Percentiles rank a stretch among this genome's conserved stretches.
Evolutionary conservation across 306 rosid species (phyloP).

Genomic region (Clitoria ternatea): DNA sequence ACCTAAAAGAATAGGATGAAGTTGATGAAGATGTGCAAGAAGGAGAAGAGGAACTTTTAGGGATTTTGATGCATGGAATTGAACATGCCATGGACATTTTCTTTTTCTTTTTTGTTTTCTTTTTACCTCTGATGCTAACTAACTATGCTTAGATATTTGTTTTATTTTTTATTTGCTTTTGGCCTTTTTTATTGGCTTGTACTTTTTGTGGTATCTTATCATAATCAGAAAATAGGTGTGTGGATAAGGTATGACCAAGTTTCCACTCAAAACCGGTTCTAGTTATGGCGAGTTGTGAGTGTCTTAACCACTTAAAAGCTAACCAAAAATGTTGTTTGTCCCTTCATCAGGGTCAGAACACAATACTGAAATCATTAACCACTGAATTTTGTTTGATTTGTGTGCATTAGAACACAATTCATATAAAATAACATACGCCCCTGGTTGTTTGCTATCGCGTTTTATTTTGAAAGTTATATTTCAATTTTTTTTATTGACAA

Average conservation of each 20-base stretch:
- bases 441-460: neutral
- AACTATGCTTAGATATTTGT: neutral
- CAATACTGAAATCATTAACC: neutral
- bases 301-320: constrained; percentile 7
- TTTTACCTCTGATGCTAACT: constrained; percentile 1
- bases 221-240: constrained; percentile 33
- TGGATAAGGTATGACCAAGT: constrained; percentile 72
- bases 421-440: neutral
- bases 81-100: constrained; percentile 74
- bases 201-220: constrained; percentile 41
- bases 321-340: constrained; percentile 7
- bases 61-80: constrained; percentile 57
- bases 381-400: neutral
- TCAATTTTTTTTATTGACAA: too few species aligned
- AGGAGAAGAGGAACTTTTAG: constrained; percentile 48
- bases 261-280: constrained; percentile 22
- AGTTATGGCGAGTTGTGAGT: neutral
- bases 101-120: constrained; percentile 36
- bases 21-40: constrained; percentile 38
- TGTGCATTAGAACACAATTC: neutral
- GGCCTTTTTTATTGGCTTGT: constrained; percentile 27
- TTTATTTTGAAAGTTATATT: too few species aligned
- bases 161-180: neutral
- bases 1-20: constrained; percentile 28
- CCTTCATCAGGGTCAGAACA: neutral